Evolutionary conservation across 495 filamentous ascomycete species (phyloP).

Genomic region (Coniosporium apollinis): DNA sequence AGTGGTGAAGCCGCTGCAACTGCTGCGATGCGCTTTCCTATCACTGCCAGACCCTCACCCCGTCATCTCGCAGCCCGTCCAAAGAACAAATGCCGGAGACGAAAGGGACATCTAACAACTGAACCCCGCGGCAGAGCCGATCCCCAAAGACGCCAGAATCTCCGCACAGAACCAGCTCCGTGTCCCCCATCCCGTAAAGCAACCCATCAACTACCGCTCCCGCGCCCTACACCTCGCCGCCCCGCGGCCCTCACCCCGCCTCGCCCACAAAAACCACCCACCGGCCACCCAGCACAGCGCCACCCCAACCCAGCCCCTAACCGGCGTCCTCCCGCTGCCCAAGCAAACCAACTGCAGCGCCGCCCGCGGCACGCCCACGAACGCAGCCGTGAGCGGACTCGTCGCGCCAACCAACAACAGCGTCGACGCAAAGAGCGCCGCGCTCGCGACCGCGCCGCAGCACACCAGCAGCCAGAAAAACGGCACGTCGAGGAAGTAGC

Average conservation of each 20-base stretch:
- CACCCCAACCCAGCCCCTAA: constrained; percentile 27
- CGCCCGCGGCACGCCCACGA: constrained; percentile 23
- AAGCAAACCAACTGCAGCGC: constrained; percentile 26
- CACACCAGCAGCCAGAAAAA: constrained; percentile 31
- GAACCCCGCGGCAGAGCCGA: too few species aligned
- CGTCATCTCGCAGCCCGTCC: too few species aligned
- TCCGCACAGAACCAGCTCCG: too few species aligned
- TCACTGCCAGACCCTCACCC: too few species aligned
- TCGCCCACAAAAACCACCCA: constrained; percentile 29
- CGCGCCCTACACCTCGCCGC: constrained; percentile 13
- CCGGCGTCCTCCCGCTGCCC: constrained; percentile 21
- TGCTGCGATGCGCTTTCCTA: too few species aligned
- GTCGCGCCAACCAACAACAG: constrained; percentile 26
- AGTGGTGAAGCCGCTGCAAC: too few species aligned
- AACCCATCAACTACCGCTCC: constrained; percentile 11
- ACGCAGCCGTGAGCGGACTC: constrained; percentile 25
- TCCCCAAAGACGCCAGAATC: too few species aligned
- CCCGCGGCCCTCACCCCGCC: constrained; percentile 27
- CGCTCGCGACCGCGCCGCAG: constrained; percentile 22
- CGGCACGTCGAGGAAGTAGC: constrained; percentile 33
- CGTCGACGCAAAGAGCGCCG: constrained; percentile 24
- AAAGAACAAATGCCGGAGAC: too few species aligned
- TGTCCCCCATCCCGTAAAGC: too few species aligned
- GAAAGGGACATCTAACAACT: too few species aligned
- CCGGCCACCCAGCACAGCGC: constrained; percentile 29